Percentiles rank a stretch among this genome's conserved stretches.
These are phyloP conservation scores for Dendrobium officinale DNA, from an alignment of 106 monocot genomes.

Conservation along the genomic window DNA sequence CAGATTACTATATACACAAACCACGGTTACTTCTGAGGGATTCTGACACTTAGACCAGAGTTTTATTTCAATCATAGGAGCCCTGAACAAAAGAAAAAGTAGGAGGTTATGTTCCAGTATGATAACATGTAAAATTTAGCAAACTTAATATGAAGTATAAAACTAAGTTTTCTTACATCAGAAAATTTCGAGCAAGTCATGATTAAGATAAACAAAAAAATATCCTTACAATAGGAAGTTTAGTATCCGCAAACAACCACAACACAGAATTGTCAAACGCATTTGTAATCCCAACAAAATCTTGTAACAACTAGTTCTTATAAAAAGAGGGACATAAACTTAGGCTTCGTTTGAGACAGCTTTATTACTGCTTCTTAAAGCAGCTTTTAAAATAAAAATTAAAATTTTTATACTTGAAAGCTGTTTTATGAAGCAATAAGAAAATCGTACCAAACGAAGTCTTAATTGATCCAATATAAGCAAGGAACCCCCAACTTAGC, in stretches of 20 bases:
- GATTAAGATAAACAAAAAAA: not conserved
- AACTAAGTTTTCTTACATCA: not conserved
- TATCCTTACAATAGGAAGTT: not conserved
- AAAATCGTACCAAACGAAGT: no score
- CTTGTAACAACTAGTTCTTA: not conserved
- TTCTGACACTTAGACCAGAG: not conserved
- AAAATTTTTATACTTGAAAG: no score
- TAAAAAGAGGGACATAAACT: not conserved
- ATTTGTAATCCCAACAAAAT: no score
- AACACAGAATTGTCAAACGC: not conserved
- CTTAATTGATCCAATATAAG: not conserved
- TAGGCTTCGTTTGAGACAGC: not conserved
- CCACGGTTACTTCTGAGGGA: not conserved
- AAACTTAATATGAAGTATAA: not conserved
- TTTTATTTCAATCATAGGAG: not conserved
- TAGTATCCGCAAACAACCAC: not conserved
- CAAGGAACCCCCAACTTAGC: not conserved
- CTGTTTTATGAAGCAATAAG: no score
- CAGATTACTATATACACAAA: conserved; percentile 3
- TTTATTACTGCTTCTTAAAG: no score
- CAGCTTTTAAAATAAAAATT: no score
- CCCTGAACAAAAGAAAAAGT: not conserved
- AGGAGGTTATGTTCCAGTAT: not conserved
- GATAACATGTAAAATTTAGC: not conserved
- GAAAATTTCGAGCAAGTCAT: not conserved